A percentile compares a stretch with the other conserved stretches of the same genome.
These are phyloP conservation scores for Periconia macrospinosa DNA, from an alignment of 2,329 filamentous ascomycete species.

Conservation along the genomic window DNA sequence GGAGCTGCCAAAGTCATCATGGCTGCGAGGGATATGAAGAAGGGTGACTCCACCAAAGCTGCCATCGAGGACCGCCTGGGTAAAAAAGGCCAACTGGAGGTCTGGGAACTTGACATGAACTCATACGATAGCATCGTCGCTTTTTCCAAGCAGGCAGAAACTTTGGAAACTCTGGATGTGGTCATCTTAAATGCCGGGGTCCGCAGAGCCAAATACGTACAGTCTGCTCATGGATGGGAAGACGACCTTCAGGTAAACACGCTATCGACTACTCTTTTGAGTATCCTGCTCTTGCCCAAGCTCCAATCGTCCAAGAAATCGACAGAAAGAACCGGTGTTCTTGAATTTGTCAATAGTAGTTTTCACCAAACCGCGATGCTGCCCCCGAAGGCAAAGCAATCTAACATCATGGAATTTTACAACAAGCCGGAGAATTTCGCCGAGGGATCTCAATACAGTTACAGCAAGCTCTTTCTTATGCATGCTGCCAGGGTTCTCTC, in stretches of 20 bases:
- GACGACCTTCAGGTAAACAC: conserved; percentile 60
- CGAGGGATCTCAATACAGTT: conserved; percentile 29
- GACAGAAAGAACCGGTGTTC: conserved; percentile 26
- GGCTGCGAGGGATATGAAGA: conserved; percentile 37
- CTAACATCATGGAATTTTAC: conserved; percentile 30
- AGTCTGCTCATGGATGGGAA: conserved; percentile 42
- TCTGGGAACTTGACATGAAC: conserved; percentile 42
- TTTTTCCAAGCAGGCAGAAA: conserved; percentile 31
- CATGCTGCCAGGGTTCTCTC: conserved; percentile 34
- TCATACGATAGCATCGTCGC: conserved; percentile 36
- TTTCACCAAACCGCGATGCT: conserved; percentile 31
- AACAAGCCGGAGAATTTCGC: conserved; percentile 32
- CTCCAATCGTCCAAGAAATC: conserved; percentile 29
- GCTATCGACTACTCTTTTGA: conserved; percentile 59
- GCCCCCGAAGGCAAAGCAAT: conserved; percentile 16
- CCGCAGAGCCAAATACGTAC: conserved; percentile 21
- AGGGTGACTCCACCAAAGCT: conserved; percentile 38
- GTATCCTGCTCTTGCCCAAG: conserved; percentile 51
- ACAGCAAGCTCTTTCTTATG: conserved; percentile 42
- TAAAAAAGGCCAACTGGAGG: conserved; percentile 32
- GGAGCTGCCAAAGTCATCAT: conserved; percentile 44
- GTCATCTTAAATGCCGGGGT: conserved; percentile 46
- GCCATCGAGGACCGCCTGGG: conserved; percentile 30
- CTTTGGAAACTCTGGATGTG: conserved; percentile 40
- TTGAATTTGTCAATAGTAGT: conserved; percentile 39